phyloP scores from a whole-genome alignment of 371 early-diverging fungal genomes.

The Circinella umbellata region DNA sequence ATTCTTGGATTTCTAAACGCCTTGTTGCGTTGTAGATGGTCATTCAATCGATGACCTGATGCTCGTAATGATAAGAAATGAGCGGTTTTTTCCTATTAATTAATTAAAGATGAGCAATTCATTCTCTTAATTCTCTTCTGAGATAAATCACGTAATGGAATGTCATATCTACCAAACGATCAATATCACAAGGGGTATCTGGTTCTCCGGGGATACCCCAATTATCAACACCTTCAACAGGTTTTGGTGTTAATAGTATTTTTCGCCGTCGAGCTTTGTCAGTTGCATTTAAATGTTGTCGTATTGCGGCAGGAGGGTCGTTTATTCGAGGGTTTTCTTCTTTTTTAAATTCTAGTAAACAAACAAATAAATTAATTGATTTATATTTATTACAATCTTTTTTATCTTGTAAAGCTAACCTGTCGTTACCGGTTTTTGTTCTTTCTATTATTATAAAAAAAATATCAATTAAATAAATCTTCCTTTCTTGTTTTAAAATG shows the following conservation, averaged over 20 bases:
- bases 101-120: background rate
- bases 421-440: background rate
- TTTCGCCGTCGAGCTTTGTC: slow-evolving; percentile 25
- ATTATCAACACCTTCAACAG: slow-evolving; percentile 49
- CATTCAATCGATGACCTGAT: slow-evolving; percentile 67
- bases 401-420: too few species aligned
- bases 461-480: too few species aligned
- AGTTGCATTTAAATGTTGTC: slow-evolving; percentile 15
- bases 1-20: slow-evolving; percentile 83
- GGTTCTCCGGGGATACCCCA: slow-evolving; percentile 61
- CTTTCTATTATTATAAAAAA: background rate
- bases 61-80: slow-evolving; percentile 62
- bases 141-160: background rate
- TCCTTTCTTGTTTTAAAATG: too few species aligned
- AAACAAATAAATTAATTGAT: background rate
- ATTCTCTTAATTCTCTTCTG: background rate
- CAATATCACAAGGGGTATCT: slow-evolving; percentile 50
- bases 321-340: background rate
- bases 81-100: slow-evolving; percentile 61
- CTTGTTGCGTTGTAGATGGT: slow-evolving; percentile 69
- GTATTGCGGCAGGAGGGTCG: slow-evolving; percentile 1
- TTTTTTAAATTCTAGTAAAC: background rate
- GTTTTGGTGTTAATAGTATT: slow-evolving; percentile 34
- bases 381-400: background rate
- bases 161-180: slow-evolving; percentile 41